A percentile compares a stretch with the other conserved stretches of the same genome.
Conservation (phyloP, 305 asterid genomes). For the Fraxinus dipetala region DNA sequence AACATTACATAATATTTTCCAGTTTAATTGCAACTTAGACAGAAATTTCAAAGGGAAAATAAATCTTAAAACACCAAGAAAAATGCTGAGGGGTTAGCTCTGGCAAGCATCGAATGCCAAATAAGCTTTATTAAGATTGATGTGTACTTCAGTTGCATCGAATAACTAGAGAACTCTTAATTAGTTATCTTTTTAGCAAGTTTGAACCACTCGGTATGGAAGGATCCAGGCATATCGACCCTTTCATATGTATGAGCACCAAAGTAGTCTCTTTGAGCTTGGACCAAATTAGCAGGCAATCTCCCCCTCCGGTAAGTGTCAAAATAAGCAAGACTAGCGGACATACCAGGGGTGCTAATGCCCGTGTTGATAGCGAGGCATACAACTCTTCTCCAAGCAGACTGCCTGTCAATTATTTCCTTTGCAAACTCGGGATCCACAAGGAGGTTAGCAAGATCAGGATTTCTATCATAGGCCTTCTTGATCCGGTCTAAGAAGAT, state of each 20-base stretch:
- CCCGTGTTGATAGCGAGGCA: conserved; percentile 80
- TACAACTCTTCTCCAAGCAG: conserved; percentile 92
- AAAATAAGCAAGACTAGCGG: conserved; percentile 88
- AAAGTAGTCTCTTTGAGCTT: conserved; percentile 90
- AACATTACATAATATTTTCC: neutral
- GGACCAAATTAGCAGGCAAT: conserved; percentile 89
- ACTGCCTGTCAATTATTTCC: conserved; percentile 81
- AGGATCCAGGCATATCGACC: conserved; percentile 64
- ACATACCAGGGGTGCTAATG: conserved; percentile 94
- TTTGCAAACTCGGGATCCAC: conserved; percentile 91
- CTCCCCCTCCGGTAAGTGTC: conserved; percentile 86
- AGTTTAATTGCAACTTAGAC: neutral
- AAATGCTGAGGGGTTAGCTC: neutral
- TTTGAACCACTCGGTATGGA: conserved; percentile 97
- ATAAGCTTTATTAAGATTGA: conserved; percentile 16
- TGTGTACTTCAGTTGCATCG: conserved; percentile 25
- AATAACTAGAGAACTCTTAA: conserved; percentile 15
- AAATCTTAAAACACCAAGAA: conserved; percentile 15
- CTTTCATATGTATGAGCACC: conserved; percentile 97
- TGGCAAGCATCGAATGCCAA: conserved; percentile 4
- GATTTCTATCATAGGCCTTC: conserved; percentile 81
- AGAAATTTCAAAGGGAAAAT: neutral
- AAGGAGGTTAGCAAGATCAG: conserved; percentile 71
- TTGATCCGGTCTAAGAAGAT: conserved; percentile 88
- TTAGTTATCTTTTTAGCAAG: conserved; percentile 51